A percentile compares a stretch with the other conserved stretches of the same genome.
Evolutionary conservation across 352 stramenopile species (phyloP).

Genomic region (Phytophthora brassicae): DNA sequence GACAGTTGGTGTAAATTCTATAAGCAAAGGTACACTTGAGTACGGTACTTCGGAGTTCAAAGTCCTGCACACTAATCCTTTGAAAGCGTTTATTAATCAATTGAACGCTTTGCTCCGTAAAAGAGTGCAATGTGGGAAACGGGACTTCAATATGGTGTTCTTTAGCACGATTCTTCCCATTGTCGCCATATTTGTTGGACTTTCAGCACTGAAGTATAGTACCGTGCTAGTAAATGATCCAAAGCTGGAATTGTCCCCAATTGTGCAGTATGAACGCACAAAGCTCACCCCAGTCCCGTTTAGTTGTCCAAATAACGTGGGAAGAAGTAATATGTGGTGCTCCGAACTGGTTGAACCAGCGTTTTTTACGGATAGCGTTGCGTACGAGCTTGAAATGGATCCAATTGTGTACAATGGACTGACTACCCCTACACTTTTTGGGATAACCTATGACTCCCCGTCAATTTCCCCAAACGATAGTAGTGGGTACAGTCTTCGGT

Average conservation of each 20-base stretch:
- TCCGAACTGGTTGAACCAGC: slow-evolving; percentile 10
- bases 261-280: slow-evolving; percentile 36
- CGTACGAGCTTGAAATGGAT: slow-evolving; percentile 39
- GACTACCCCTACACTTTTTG: slow-evolving; percentile 49
- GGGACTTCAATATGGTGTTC: slow-evolving; percentile 70
- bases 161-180: slow-evolving; percentile 76
- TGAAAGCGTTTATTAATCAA: slow-evolving; percentile 32
- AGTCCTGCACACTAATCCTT: background rate
- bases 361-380: slow-evolving; percentile 26
- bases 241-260: slow-evolving; percentile 37
- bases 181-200: slow-evolving; percentile 61
- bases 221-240: slow-evolving; percentile 54
- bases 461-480: slow-evolving; percentile 51
- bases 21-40: background rate
- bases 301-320: slow-evolving; percentile 33
- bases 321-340: slow-evolving; percentile 25
- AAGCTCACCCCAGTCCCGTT: slow-evolving; percentile 47
- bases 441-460: slow-evolving; percentile 43
- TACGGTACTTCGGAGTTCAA: background rate
- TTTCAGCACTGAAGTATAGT: slow-evolving; percentile 61
- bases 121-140: slow-evolving; percentile 47
- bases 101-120: slow-evolving; percentile 65
- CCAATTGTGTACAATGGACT: slow-evolving; percentile 37
- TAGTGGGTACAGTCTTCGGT: slow-evolving; percentile 56
- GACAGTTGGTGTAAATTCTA: slow-evolving; percentile 5